Percentiles rank a stretch among this genome's conserved stretches.
phyloP scores from a whole-genome alignment of 371 early-diverging fungal genomes.

The Circinella minor region DNA sequence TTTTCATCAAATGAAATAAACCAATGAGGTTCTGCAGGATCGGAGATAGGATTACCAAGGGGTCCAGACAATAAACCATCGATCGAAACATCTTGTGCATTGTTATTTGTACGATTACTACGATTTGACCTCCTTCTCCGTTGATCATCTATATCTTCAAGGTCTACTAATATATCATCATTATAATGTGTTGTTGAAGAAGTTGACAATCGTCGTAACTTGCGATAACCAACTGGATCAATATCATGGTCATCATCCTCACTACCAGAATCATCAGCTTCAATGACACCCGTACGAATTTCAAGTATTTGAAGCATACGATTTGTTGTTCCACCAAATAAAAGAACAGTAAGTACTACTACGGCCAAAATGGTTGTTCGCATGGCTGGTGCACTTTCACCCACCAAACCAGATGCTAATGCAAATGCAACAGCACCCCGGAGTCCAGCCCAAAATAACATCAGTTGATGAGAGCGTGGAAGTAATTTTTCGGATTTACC shows the following conservation, averaged over 20 bases:
- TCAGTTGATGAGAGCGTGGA: slow-evolving; percentile 86
- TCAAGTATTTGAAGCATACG: slow-evolving; percentile 76
- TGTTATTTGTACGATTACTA: slow-evolving; percentile 21
- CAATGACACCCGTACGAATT: slow-evolving; percentile 78
- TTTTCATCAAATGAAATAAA: slow-evolving; percentile 84
- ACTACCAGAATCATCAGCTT: slow-evolving; percentile 57
- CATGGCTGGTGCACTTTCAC: slow-evolving; percentile 69
- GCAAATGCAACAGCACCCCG: slow-evolving; percentile 97
- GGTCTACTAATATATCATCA: slow-evolving; percentile 24
- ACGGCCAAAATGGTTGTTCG: slow-evolving; percentile 90
- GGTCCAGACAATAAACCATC: slow-evolving; percentile 52
- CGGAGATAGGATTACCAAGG: slow-evolving; percentile 56
- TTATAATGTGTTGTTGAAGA: slow-evolving; percentile 12
- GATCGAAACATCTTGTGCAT: slow-evolving; percentile 42
- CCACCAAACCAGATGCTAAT: slow-evolving; percentile 81
- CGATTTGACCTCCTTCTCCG: slow-evolving; percentile 16
- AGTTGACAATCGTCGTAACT: slow-evolving; percentile 26
- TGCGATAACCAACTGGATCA: slow-evolving; percentile 26
- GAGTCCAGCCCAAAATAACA: slow-evolving; percentile 95
- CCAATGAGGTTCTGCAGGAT: slow-evolving; percentile 74
- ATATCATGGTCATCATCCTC: slow-evolving; percentile 61
- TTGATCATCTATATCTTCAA: slow-evolving; percentile 15
- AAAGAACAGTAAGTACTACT: slow-evolving; percentile 85
- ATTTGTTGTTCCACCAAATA: slow-evolving; percentile 90
- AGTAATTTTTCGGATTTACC: slow-evolving; percentile 64